phyloP scores from a whole-genome alignment of 768 basidiomycete genomes.

The Boletus rex-veris region DNA sequence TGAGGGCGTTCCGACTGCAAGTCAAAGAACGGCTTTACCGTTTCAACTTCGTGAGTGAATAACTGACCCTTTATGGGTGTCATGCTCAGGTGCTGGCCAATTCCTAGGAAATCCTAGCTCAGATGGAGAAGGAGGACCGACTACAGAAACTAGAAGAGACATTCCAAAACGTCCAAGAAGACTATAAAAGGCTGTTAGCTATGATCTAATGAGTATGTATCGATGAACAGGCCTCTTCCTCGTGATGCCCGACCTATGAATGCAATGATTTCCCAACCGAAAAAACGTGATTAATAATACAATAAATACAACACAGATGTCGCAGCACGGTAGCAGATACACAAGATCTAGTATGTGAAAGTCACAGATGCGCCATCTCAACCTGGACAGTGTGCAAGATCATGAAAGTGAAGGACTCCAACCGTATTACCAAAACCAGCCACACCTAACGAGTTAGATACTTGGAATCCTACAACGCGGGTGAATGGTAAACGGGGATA shows the following conservation, averaged over 20 bases:
- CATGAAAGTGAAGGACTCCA: slow-evolving; percentile 26
- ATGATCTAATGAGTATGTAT: slow-evolving; percentile 33
- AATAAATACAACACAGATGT: slow-evolving; percentile 21
- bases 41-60: slow-evolving; percentile 82
- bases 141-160: slow-evolving; percentile 91
- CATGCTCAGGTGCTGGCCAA: neutral
- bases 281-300: slow-evolving; percentile 16
- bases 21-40: slow-evolving; percentile 94
- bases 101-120: slow-evolving; percentile 76
- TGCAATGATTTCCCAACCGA: neutral
- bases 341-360: slow-evolving; percentile 8
- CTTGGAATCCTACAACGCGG: slow-evolving; percentile 60
- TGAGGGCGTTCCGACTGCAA: slow-evolving; percentile 75
- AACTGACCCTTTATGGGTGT: neutral
- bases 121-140: slow-evolving; percentile 83
- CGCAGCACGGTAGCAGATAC: slow-evolving; percentile 18
- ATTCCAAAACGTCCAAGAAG: slow-evolving; percentile 79
- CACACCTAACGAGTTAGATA: slow-evolving; percentile 47
- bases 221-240: neutral
- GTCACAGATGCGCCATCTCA: neutral
- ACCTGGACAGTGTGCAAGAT: neutral
- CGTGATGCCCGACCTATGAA: slow-evolving; percentile 12
- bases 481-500: slow-evolving; percentile 74
- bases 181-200: slow-evolving; percentile 78
- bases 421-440: slow-evolving; percentile 79